Conservation (phyloP, 176 grass and related monocot genomes). For the Oryza rufipogon region DNA sequence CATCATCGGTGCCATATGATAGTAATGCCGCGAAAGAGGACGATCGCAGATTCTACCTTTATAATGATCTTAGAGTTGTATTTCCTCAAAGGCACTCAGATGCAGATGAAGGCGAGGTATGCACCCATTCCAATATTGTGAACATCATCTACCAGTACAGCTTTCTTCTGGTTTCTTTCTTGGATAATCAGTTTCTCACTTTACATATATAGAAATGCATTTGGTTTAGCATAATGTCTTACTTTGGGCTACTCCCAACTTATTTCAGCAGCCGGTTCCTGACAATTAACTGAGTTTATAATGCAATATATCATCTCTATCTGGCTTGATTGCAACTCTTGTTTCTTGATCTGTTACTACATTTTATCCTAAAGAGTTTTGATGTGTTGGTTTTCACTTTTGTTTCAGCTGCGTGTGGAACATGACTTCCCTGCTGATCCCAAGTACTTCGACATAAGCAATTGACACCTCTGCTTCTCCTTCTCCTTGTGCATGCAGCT, state of each 20-base stretch:
- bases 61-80: slow-evolving; percentile 96
- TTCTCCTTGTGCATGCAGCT: not conserved
- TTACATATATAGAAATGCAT: no score
- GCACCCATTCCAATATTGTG: slow-evolving; percentile 1
- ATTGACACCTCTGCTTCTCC: slow-evolving; percentile 50
- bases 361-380: slow-evolving; percentile 3
- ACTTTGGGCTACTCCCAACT: not conserved
- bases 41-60: slow-evolving; percentile 82
- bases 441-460: slow-evolving; percentile 97
- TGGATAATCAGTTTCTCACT: not conserved
- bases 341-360: slow-evolving; percentile 7
- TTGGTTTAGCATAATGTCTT: not conserved
- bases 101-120: slow-evolving; percentile 95
- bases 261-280: not conserved
- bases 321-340: not conserved
- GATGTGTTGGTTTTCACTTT: not conserved
- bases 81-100: slow-evolving; percentile 97
- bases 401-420: slow-evolving; percentile 78
- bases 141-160: not conserved
- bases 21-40: slow-evolving; percentile 32
- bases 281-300: not conserved
- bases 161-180: slow-evolving; percentile 7
- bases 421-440: slow-evolving; percentile 93
- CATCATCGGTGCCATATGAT: slow-evolving; percentile 44
- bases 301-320: not conserved